These are phyloP conservation scores for Athelia sp. DNA, from an alignment of 1,284 basidiomycete genomes.

Conservation along the genomic window DNA sequence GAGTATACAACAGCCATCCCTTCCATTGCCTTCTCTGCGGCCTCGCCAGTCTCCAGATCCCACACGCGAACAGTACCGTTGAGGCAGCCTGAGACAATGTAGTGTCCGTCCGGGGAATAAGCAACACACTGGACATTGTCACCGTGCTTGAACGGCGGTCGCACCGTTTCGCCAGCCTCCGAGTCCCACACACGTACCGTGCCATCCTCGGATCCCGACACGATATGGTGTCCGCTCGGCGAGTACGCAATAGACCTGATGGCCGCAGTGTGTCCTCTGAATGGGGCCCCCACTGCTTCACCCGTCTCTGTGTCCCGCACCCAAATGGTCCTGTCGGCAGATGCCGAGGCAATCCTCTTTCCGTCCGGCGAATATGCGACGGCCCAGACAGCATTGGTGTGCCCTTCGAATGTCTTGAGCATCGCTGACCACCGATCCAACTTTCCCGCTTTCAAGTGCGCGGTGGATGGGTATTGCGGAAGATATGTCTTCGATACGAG, in stretches of 20 bases:
- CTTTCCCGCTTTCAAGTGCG: neutral
- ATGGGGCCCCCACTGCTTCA: neutral
- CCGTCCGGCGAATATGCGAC: neutral
- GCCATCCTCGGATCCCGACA: neutral
- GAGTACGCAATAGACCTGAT: neutral
- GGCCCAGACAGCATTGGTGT: neutral
- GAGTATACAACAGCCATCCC: neutral
- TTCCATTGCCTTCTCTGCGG: neutral
- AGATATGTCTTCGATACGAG: neutral
- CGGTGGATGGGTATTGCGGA: neutral
- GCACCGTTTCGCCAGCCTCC: neutral
- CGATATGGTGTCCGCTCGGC: neutral
- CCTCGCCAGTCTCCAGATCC: neutral
- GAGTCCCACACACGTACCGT: neutral
- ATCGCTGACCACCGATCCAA: neutral
- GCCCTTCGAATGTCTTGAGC: neutral
- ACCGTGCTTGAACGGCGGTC: neutral
- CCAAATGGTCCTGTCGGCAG: neutral
- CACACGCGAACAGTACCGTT: neutral
- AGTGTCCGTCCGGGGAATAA: neutral
- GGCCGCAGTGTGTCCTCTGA: neutral
- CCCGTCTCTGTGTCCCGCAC: neutral
- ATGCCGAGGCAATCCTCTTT: neutral
- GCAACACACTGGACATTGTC: neutral
- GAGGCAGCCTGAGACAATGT: neutral